phyloP scores from a whole-genome alignment of 2,329 filamentous ascomycete species.

The Neonectria magnoliae region DNA sequence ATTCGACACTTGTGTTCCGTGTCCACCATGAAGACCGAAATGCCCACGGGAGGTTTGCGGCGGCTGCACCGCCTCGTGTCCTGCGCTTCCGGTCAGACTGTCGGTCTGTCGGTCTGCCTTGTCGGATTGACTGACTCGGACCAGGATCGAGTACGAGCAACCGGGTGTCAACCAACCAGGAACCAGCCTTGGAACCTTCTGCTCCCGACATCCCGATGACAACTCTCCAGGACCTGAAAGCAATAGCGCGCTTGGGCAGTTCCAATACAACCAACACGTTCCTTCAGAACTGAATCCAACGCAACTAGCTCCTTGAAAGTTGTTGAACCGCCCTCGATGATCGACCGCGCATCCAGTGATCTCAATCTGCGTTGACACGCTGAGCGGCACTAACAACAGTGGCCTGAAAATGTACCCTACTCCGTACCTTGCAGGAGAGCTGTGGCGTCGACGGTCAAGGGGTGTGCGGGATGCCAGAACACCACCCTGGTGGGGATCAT shows the following conservation, averaged over 20 bases:
- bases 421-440: constrained; percentile 13
- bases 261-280: background rate
- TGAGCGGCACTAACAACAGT: background rate
- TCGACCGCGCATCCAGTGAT: constrained; percentile 16
- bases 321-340: constrained; percentile 1
- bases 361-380: constrained; percentile 17
- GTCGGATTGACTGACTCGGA: background rate
- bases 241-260: background rate
- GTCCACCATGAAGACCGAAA: background rate
- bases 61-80: background rate
- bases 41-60: background rate
- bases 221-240: background rate
- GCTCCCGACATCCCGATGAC: background rate
- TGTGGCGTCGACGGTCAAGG: constrained; percentile 16
- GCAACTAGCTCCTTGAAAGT: background rate
- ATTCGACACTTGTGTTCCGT: background rate
- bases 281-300: background rate
- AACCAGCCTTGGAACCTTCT: background rate
- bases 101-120: background rate
- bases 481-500: background rate
- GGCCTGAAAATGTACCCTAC: background rate
- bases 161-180: background rate
- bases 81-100: background rate
- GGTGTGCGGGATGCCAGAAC: constrained; percentile 3
- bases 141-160: background rate